Evolutionary conservation across 2,329 filamentous ascomycete genomes (phyloP).

Genomic region (Raffaelea albimanens): DNA sequence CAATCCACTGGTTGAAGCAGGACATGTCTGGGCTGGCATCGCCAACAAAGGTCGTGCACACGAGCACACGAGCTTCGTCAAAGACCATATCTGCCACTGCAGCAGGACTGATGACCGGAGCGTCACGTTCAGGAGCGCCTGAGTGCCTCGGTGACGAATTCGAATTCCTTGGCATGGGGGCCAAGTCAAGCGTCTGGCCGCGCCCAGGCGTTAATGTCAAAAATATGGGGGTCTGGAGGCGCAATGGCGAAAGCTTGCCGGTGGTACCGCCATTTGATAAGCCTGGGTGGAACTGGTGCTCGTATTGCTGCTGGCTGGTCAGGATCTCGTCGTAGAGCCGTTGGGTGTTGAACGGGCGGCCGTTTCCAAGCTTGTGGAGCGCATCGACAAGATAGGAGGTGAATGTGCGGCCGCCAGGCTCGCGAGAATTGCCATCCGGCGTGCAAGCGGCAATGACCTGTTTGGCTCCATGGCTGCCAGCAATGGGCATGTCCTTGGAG

Average conservation of each 20-base stretch:
- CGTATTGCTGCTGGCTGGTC: conserved; percentile 33
- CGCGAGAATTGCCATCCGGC: conserved; percentile 37
- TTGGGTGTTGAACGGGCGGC: conserved; percentile 47
- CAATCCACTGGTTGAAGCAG: conserved; percentile 58
- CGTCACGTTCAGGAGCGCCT: conserved; percentile 20
- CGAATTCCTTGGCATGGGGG: conserved; percentile 30
- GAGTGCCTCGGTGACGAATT: conserved; percentile 11
- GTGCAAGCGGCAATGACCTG: conserved; percentile 53
- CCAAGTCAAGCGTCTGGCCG: conserved; percentile 42
- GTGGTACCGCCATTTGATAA: conserved; percentile 28
- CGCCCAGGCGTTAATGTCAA: conserved; percentile 48
- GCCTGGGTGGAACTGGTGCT: conserved; percentile 30
- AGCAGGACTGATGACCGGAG: conserved; percentile 35
- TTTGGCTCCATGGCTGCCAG: conserved; percentile 47
- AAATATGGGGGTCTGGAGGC: conserved; percentile 36
- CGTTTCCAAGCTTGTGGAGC: conserved; percentile 40
- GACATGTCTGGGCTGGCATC: conserved; percentile 58
- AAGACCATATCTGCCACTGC: conserved; percentile 47
- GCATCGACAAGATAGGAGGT: conserved; percentile 48
- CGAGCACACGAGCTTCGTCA: conserved; percentile 53
- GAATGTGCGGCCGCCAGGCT: conserved; percentile 43
- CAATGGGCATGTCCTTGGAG: conserved; percentile 37
- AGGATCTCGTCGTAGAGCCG: conserved; percentile 47
- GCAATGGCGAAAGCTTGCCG: conserved; percentile 23
- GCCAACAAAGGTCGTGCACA: conserved; percentile 58